phyloP scores from a whole-genome alignment of 768 basidiomycete species.

The Paxillus involutus region DNA sequence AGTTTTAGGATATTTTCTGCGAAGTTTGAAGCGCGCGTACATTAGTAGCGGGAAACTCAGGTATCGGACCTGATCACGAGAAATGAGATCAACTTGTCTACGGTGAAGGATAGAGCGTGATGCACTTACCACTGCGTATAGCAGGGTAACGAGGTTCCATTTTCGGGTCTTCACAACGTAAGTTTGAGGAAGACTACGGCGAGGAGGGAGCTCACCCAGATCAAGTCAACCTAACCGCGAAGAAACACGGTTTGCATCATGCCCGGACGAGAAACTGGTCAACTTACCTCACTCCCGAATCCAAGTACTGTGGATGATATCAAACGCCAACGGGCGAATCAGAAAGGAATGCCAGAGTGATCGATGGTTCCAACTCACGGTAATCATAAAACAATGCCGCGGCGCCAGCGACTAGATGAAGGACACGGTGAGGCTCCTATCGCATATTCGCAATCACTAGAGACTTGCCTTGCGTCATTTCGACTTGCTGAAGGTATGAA shows the following conservation, averaged over 20 bases:
- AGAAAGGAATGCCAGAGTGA: neutral
- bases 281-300: slow-evolving; percentile 11
- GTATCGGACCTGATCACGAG: slow-evolving; percentile 10
- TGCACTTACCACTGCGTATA: slow-evolving; percentile 12
- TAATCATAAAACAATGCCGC: slow-evolving; percentile 16
- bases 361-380: slow-evolving; percentile 1
- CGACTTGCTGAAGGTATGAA: slow-evolving; percentile 6
- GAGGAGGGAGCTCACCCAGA: slow-evolving; percentile 11
- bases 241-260: neutral
- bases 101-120: neutral
- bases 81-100: neutral
- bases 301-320: slow-evolving; percentile 5
- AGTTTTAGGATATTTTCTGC: neutral
- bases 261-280: neutral
- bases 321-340: neutral
- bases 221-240: slow-evolving; percentile 13
- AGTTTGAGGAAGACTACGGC: neutral
- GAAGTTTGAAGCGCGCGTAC: slow-evolving; percentile 1
- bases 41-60: slow-evolving; percentile 11
- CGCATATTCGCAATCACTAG: neutral
- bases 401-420: slow-evolving; percentile 7
- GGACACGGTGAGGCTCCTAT: neutral
- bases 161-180: slow-evolving; percentile 8
- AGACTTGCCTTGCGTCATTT: slow-evolving; percentile 8
- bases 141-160: slow-evolving; percentile 17